Conservation (phyloP, 176 grass and related monocot genomes). For the Avena atlantica region DNA sequence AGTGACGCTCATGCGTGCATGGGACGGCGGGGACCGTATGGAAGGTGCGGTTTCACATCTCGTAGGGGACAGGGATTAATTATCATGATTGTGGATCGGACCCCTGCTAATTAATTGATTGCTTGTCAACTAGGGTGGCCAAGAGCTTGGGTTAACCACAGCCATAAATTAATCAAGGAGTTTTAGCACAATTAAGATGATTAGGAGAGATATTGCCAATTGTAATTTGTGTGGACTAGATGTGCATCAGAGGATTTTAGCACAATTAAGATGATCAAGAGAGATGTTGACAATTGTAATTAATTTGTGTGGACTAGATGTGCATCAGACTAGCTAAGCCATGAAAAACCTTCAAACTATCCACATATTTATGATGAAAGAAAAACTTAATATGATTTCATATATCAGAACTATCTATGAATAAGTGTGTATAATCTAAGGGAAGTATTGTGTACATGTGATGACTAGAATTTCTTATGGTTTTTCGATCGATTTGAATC, state of each 20-base stretch:
- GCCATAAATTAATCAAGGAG: slow-evolving; percentile 52
- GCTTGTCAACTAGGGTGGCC: slow-evolving; percentile 42
- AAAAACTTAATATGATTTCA: neutral
- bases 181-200: neutral
- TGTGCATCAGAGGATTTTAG: neutral
- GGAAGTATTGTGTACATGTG: neutral
- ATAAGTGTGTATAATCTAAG: neutral
- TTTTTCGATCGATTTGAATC: neutral
- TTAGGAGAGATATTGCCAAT: neutral
- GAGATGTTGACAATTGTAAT: neutral
- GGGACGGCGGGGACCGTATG: slow-evolving; percentile 41
- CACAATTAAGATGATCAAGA: neutral
- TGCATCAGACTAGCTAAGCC: neutral
- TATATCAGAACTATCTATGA: no score
- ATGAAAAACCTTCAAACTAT: neutral
- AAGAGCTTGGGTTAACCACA: slow-evolving; percentile 24
- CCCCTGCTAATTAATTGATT: slow-evolving; percentile 52
- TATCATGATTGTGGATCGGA: slow-evolving; percentile 41
- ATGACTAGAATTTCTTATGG: no score
- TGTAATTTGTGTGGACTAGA: slow-evolving; percentile 31
- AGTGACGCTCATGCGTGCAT: slow-evolving; percentile 29
- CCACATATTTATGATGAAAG: neutral
- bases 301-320: slow-evolving; percentile 36
- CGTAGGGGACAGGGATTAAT: slow-evolving; percentile 57
- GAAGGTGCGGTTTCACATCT: slow-evolving; percentile 60